Evolutionary conservation across 768 basidiomycete genomes (phyloP), one percentile per base, ranked within the genome.

Genomic region (Pulveroboletus sp.): DNA sequence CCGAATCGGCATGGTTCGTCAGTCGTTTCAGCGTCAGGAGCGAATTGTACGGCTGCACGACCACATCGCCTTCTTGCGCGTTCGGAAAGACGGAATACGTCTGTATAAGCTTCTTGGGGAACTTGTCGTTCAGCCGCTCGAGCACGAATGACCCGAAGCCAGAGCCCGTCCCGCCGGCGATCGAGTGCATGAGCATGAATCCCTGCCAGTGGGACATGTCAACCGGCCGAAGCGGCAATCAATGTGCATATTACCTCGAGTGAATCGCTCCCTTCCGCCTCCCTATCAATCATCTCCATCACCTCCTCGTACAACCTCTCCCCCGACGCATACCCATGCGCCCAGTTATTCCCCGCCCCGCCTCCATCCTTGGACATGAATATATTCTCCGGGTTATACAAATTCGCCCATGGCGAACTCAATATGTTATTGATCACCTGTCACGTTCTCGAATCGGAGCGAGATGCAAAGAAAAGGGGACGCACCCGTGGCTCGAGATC

Each of bases 341-440:
- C 95, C 92, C 95, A 98, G 64, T 97, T 98, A 62, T 99, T 99
- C 16, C 97, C 97, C 12, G 97, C 97, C 29, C 97, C 97, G n/a
- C 97, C 94, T 5, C 97, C 97, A 62, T 95, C 94, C 69, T 94
- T 90, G 2, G 90, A 93, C 20, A 94, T 75, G 62, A 90, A 98
- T 33, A 98, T 95, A 61, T 99, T 99, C 65, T 98, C 97, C 0
- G 94, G 94, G 65, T 99, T 99, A 69, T 97, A 99, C 29, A 99
- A 71, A 59, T 64, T 62, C 40, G 89, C 87, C 72, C 90, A 94
- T 1, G 91, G 82, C 25, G 92, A 92, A 20, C 85, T 75, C 33
- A 93, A 77, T 62, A 99, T 98, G 54, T 88, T 91, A 69, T 97
- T 93, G 67, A 99, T 94, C 24, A 99, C 95, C 95, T 98, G 59